Evolutionary conservation across 2,329 filamentous ascomycete genomes (phyloP), one percentile per base, ranked within the genome.

Genomic region (Neodidymelliopsis sp.): DNA sequence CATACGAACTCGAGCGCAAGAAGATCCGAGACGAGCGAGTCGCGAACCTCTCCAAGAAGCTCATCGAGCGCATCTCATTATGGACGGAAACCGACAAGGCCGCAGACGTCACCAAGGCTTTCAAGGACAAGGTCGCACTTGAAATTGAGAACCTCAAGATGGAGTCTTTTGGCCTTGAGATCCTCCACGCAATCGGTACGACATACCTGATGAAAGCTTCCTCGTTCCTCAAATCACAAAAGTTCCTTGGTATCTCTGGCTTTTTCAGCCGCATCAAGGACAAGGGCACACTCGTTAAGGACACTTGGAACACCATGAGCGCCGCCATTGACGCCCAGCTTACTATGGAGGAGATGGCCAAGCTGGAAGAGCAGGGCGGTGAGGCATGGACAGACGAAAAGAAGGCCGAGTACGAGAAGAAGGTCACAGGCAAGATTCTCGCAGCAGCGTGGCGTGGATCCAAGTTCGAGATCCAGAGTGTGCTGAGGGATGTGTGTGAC

Each of bases 81-180:
- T 97, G 92, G 93, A 97, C 94, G 5, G 94, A 99, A 79, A 97
- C 93, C 3, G 94, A 97, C 76, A 96, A 94, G 77, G 84, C 88
- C 34, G 54, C 75, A 11, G 91, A 96, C 62, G 90, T 97, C 51
- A 97, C 93, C 24, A 79, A 78, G 49, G 90, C 94, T 0, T 99
- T 97, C 79, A 87, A 92, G 72, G 90, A 93, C 71, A 97, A 99
- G 83, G 97, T 90, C 60, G 84, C 87, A 29, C 85, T 97, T 29
- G 94, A 99, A 76, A 90, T 96, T 19, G 94, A 99, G 78, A 96
- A 97, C 70, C 80, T 99, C 63, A 99, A 97, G 81, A 99, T 99
- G 91, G 94, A 99, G 77, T 95, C 90, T 0, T 99, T 99, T 64
- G 94, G 94, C 40, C 81, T 99, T 30, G 94, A 99, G 63, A 97